These are phyloP conservation scores for Porcisia deanei DNA, from an alignment of 208 protist species.

Conservation along the genomic window DNA sequence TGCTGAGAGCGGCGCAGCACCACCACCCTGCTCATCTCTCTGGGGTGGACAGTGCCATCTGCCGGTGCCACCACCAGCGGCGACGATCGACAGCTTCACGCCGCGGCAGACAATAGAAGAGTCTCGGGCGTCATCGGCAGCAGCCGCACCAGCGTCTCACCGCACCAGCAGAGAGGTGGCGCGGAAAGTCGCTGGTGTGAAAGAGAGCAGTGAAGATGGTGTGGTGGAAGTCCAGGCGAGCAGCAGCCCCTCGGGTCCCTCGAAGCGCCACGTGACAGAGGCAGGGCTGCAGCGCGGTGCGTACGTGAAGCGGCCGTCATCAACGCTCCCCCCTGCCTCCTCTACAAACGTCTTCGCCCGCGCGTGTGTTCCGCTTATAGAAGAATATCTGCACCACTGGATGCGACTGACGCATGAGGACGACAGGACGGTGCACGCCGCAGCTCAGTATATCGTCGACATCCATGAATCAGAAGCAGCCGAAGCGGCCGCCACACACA, in stretches of 20 bases:
- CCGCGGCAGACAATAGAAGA: not conserved
- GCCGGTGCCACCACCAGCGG: conserved; percentile 2
- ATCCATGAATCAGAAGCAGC: not conserved
- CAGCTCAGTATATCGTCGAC: conserved; percentile 9
- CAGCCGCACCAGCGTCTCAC: not conserved
- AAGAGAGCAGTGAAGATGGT: not conserved
- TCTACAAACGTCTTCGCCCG: conserved; percentile 13
- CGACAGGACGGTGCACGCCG: not conserved
- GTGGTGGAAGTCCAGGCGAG: not conserved
- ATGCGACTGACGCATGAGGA: conserved; percentile 25
- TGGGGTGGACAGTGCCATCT: not conserved
- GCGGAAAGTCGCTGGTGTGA: not conserved
- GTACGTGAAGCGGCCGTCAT: not conserved
- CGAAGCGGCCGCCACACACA: not conserved
- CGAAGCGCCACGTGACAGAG: not conserved
- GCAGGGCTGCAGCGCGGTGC: conserved; percentile 1
- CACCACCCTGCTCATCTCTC: not conserved
- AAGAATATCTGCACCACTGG: conserved; percentile 24
- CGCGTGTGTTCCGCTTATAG: conserved; percentile 18
- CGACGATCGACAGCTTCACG: conserved; percentile 21
- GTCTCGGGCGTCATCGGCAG: not conserved
- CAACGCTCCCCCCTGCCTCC: not conserved
- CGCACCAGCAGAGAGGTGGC: not conserved
- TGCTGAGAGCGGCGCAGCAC: not conserved
- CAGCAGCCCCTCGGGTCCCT: not conserved